These are phyloP conservation scores for Aphanomyces stellatus DNA, from an alignment of 352 stramenopile species.

Conservation along the genomic window DNA sequence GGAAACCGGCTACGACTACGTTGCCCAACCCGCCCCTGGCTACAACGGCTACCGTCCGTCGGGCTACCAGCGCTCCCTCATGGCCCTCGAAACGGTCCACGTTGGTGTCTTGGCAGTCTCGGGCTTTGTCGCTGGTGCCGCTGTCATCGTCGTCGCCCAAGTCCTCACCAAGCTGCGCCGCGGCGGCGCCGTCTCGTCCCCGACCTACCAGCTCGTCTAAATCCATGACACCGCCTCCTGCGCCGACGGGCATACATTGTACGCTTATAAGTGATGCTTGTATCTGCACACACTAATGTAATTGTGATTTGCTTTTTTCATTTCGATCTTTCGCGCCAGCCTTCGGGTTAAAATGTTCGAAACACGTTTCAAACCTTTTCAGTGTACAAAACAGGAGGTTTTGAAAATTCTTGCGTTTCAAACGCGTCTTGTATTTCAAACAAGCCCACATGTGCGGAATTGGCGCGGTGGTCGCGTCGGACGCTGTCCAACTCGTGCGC, in stretches of 20 bases:
- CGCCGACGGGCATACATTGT: too few relatives aligned
- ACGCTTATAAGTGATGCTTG: too few relatives aligned
- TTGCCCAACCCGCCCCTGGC: background rate
- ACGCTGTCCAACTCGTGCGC: background rate
- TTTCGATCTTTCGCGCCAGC: background rate
- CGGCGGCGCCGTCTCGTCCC: background rate
- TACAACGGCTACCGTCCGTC: background rate
- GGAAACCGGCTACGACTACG: conserved; percentile 5
- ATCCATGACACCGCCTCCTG: too few relatives aligned
- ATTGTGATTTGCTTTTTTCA: background rate
- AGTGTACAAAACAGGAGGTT: too few relatives aligned
- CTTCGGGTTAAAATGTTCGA: background rate
- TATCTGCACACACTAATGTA: background rate
- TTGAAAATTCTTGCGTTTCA: too few relatives aligned
- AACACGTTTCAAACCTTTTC: too few relatives aligned
- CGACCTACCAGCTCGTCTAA: background rate
- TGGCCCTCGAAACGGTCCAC: background rate
- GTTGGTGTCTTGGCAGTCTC: background rate
- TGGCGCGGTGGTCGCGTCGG: conserved; percentile 24
- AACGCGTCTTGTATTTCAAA: too few relatives aligned
- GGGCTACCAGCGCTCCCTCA: background rate
- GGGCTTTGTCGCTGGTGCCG: background rate
- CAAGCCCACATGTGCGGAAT: conserved; percentile 31
- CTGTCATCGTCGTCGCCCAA: background rate
- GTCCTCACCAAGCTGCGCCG: background rate